phyloP scores from a whole-genome alignment of 805 yeast genomes.

The Candida cerambycidarum region DNA sequence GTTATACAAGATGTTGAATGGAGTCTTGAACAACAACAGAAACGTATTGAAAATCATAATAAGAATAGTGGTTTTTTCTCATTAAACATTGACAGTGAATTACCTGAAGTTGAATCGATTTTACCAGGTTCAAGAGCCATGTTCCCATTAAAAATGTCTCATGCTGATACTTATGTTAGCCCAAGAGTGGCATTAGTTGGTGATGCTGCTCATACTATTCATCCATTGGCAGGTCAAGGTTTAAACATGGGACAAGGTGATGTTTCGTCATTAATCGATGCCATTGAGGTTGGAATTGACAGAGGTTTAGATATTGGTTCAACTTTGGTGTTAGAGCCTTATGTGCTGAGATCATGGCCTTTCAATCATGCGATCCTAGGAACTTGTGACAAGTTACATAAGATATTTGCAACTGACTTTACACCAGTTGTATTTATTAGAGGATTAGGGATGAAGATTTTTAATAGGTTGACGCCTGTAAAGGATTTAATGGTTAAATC shows the following conservation, averaged over 20 bases:
- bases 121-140: conserved; percentile 70
- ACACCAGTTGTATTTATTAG: conserved; percentile 74
- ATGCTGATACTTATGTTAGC: conserved; percentile 84
- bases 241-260: conserved; percentile 97
- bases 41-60: conserved; percentile 21
- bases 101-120: conserved; percentile 63
- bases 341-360: conserved; percentile 80
- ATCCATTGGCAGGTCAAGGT: conserved; percentile 98
- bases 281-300: conserved; percentile 65
- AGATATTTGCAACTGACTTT: conserved; percentile 72
- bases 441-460: conserved; percentile 69
- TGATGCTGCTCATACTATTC: conserved; percentile 97
- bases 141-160: conserved; percentile 85
- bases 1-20: conserved; percentile 70
- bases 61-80: conserved; percentile 24
- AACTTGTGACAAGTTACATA: conserved; percentile 88
- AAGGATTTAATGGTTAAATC: conserved; percentile 67
- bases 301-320: conserved; percentile 91
- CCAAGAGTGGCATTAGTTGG: conserved; percentile 92
- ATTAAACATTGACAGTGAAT: conserved; percentile 53
- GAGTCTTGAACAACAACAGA: conserved; percentile 41
- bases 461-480: conserved; percentile 62
- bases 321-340: conserved; percentile 77
- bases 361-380: conserved; percentile 80
- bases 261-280: conserved; percentile 66